phyloP scores from a whole-genome alignment of 257 asterid genomes.

The Solanum etuberosum region DNA sequence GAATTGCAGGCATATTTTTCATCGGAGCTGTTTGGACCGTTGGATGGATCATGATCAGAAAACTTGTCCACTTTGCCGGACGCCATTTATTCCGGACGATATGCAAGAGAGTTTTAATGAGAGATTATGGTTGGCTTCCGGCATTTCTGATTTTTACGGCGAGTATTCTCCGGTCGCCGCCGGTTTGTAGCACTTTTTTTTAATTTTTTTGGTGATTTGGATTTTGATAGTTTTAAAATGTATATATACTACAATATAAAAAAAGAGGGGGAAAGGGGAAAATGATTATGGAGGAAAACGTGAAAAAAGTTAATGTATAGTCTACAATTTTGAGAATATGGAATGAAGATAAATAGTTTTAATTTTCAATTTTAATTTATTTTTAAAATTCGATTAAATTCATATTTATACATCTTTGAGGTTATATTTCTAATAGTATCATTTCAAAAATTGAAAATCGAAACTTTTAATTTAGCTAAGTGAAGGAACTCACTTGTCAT shows the following conservation, averaged over 20 bases:
- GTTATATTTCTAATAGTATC: no score
- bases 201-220: not conserved
- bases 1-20: constrained; percentile 80
- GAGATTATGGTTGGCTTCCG: constrained; percentile 79
- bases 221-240: not conserved
- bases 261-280: not conserved
- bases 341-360: not conserved
- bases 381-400: not conserved
- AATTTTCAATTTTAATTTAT: no score
- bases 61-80: constrained; percentile 91
- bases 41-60: constrained; percentile 99
- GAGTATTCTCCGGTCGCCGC: constrained; percentile 56
- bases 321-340: constrained; percentile 1
- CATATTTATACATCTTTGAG: fast-evolving
- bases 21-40: constrained; percentile 80
- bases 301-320: not conserved
- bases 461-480: no score
- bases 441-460: no score
- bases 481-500: not conserved
- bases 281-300: not conserved
- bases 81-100: constrained; percentile 72
- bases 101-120: constrained; percentile 83
- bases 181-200: constrained; percentile 26
- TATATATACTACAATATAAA: not conserved
- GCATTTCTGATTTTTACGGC: constrained; percentile 70